Conservation (phyloP, 352 stramenopile species). For the Globisporangium nodosum region DNA sequence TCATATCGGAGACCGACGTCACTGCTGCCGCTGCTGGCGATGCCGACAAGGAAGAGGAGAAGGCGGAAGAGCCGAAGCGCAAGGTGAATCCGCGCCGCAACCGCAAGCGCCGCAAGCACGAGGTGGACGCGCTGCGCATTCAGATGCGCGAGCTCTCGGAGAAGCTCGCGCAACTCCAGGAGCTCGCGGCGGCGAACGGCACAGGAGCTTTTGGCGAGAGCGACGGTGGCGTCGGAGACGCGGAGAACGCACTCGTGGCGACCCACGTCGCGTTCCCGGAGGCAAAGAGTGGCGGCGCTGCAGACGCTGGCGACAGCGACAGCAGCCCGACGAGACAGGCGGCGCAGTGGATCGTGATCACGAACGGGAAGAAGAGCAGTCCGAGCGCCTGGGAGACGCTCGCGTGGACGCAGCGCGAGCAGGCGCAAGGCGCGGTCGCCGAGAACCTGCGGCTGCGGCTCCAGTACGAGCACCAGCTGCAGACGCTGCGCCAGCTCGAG, state of each 20-base stretch:
- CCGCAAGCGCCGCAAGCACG: constrained; percentile 11
- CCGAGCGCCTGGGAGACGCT: constrained; percentile 26
- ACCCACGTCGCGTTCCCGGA: not conserved
- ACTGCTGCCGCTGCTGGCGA: not conserved
- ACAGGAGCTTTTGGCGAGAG: not conserved
- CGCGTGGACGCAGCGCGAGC: constrained; percentile 21
- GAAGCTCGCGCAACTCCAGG: constrained; percentile 1
- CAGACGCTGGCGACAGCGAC: not conserved
- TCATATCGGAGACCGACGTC: not conserved
- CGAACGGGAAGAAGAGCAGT: not conserved
- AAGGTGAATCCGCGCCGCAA: constrained; percentile 8
- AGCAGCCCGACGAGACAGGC: too few relatives aligned
- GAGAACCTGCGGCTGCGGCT: constrained; percentile 28
- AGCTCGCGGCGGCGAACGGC: not conserved
- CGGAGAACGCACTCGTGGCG: not conserved
- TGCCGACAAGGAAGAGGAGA: not conserved
- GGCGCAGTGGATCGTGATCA: constrained; percentile 4
- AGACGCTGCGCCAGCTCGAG: constrained; percentile 27
- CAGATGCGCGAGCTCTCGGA: constrained; percentile 1
- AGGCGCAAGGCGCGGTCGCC: constrained; percentile 20
- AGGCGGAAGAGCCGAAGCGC: too few relatives aligned
- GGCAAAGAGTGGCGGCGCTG: not conserved
- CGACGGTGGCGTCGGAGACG: not conserved
- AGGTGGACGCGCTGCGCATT: constrained; percentile 2
- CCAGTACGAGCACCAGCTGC: constrained; percentile 30